Conservation (phyloP, 768 basidiomycete species). For the Tulasnella sp. region DNA sequence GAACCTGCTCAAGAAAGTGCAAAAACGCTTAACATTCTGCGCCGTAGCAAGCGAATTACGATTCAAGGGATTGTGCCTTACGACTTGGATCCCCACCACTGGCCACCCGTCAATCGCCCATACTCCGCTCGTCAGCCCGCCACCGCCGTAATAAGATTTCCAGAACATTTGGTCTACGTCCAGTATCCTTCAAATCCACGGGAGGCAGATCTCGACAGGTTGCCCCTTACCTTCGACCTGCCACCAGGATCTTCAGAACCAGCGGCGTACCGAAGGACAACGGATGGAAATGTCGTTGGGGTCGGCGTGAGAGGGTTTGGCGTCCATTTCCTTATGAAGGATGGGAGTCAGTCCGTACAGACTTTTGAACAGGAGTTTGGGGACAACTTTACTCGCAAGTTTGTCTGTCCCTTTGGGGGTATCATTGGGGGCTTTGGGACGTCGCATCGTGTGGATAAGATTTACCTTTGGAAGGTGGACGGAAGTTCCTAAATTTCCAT, state of each 20-base stretch:
- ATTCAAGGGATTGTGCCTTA: not conserved
- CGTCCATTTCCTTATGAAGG: constrained; percentile 1
- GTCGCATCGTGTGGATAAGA: not conserved
- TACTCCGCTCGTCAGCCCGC: not conserved
- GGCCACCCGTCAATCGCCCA: not conserved
- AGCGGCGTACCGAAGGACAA: not conserved
- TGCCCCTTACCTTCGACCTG: not conserved
- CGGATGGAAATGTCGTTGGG: not conserved
- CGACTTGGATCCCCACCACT: not conserved
- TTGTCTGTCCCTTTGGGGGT: not conserved
- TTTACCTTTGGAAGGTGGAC: not conserved
- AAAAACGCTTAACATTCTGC: not conserved
- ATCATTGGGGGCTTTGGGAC: not conserved
- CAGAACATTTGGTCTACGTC: not conserved
- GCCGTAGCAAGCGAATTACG: not conserved
- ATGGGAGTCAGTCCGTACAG: not conserved
- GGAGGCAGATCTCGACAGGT: not conserved
- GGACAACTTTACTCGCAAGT: not conserved
- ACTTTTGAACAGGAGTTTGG: not conserved
- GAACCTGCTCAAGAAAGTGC: not conserved
- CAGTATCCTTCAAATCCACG: not conserved
- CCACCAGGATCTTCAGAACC: not conserved
- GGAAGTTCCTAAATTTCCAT: not conserved
- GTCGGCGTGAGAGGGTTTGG: not conserved
- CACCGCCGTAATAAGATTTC: not conserved